Evolutionary conservation across 1,139 yeast genomes (phyloP), one percentile per base, ranked within the genome.

Genomic region (Suhomyces atakaporum): DNA sequence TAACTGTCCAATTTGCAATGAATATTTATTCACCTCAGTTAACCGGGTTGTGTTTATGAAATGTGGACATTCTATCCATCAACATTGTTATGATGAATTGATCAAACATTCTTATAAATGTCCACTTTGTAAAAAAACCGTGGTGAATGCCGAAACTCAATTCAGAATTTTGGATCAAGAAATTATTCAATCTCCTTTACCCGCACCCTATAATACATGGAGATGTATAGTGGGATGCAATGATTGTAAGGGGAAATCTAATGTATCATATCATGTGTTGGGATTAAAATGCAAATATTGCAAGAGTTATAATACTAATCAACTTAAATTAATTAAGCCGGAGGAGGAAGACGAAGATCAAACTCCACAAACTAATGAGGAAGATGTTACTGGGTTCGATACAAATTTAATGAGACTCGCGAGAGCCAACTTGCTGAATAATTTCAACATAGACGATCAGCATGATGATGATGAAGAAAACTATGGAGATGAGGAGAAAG

Each of bases 31-130:
- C 57, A 84, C 89, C 5, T 83, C 94, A n/a, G 80, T 85, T 4
- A 76, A 73, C 51, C 84, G 89, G 19, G 95, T 89, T 26, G 95
- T 88, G 12, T 88, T 89, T 58, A 88, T 90, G 96, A 76, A 79
- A 33, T 90, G 97, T 61, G 97, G 97, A 3, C 97, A 90, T 62
- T 87, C 95, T 32, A 89, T 90, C 43, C 97, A 90, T 62, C 89
- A 88, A 55, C 58, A 63, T 22, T 90, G 97, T 57, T 89, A 81
- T 56, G 81, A 81, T 42, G 92, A 86, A 48, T 80, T 85, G 56
- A 78, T 88, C 13, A 75, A 80, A 47, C 88, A 85, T 54, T 79
- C 87, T 14, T 89, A 87, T 67, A 86, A 86, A 56, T 90, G 97
- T 59, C 97, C 97, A 1, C 74, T 88, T 2, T 90, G 97, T 56